These are phyloP conservation scores for Cucumis melo DNA, from an alignment of 306 rosid genomes.

Conservation along the genomic window DNA sequence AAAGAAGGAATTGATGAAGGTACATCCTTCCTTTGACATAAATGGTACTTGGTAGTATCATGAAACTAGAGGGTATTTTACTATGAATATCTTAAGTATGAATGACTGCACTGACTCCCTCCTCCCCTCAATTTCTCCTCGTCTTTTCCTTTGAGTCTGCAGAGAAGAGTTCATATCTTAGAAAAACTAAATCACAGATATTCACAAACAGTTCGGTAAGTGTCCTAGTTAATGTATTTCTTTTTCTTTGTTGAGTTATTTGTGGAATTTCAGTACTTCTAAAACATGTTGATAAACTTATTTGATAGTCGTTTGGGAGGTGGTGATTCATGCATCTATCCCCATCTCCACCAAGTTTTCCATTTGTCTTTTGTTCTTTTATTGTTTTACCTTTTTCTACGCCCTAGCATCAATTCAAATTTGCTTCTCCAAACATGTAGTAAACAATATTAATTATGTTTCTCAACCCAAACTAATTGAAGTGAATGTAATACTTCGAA, in stretches of 20 bases:
- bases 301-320: background rate
- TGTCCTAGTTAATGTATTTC: constrained; percentile 7
- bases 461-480: background rate
- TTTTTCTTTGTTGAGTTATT: background rate
- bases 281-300: background rate
- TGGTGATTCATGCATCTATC: background rate
- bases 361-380: background rate
- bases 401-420: background rate
- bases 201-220: constrained; percentile 93
- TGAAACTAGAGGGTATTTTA: background rate
- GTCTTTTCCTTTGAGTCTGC: constrained; percentile 15
- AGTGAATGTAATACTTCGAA: background rate
- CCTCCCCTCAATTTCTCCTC: background rate
- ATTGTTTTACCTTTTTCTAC: background rate
- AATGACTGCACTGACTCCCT: background rate
- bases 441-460: background rate
- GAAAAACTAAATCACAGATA: constrained; percentile 78
- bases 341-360: background rate
- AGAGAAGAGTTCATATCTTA: constrained; percentile 63
- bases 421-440: background rate
- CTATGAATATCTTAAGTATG: background rate
- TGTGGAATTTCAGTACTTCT: background rate
- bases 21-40: background rate
- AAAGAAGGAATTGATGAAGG: constrained; percentile 85
- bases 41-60: background rate